These are phyloP conservation scores for Clavispora phyllophila DNA, from an alignment of 805 yeast species.

Conservation along the genomic window DNA sequence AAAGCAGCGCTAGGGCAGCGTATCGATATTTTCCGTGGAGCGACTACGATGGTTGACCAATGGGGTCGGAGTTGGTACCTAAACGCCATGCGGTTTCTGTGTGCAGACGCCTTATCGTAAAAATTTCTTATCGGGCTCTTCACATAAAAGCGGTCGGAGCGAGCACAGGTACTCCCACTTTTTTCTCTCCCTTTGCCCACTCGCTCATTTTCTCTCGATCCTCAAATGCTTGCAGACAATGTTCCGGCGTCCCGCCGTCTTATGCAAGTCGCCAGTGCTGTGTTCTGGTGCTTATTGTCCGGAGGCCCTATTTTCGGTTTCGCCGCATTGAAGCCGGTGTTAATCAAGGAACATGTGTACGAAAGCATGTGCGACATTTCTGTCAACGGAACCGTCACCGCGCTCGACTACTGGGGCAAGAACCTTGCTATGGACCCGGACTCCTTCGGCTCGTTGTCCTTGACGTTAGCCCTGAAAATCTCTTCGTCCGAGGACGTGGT, in stretches of 20 bases:
- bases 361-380: slow-evolving; percentile 33
- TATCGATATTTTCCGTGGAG: too few relatives aligned
- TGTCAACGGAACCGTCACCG: slow-evolving; percentile 8
- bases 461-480: slow-evolving; percentile 2
- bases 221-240: slow-evolving; percentile 9
- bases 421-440: slow-evolving; percentile 9
- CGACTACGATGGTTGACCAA: too few relatives aligned
- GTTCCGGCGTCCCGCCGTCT: slow-evolving; percentile 12
- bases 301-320: slow-evolving; percentile 59
- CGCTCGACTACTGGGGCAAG: slow-evolving; percentile 7
- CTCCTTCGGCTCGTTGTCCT: slow-evolving; percentile 6
- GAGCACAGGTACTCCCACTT: too few relatives aligned
- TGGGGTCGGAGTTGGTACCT: not conserved
- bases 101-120: not conserved
- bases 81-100: not conserved
- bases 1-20: too few relatives aligned
- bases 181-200: not conserved
- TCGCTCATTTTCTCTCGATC: not conserved
- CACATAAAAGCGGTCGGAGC: not conserved
- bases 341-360: slow-evolving; percentile 46
- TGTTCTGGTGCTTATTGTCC: slow-evolving; percentile 49
- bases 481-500: slow-evolving; percentile 16
- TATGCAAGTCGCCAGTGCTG: slow-evolving; percentile 45
- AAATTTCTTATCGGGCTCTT: slow-evolving; percentile 1
- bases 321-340: slow-evolving; percentile 53